Evolutionary conservation across 2,329 filamentous ascomycete species (phyloP).

Genomic region (Fusarium incarnatum): DNA sequence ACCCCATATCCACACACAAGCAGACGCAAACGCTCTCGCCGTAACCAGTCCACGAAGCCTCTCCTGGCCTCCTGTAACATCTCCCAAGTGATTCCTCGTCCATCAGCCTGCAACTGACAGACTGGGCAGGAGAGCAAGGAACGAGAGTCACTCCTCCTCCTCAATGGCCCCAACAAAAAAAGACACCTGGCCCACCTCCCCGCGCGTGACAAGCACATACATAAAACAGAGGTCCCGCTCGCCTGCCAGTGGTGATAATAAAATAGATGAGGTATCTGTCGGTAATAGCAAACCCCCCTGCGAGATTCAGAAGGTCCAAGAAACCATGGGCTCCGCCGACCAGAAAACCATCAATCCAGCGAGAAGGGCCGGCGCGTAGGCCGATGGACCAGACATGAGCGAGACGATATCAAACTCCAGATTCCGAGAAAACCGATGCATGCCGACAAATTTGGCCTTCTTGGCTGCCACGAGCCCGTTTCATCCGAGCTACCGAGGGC

Average conservation of each 20-base stretch:
- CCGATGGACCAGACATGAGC: conserved; percentile 48
- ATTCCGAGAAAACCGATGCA: conserved; percentile 56
- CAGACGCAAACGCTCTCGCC: conserved; percentile 41
- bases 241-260: conserved; percentile 49
- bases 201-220: conserved; percentile 51
- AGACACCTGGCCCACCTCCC: conserved; percentile 50
- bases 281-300: conserved; percentile 36
- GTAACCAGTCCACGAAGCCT: conserved; percentile 38
- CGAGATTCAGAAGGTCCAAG: conserved; percentile 34
- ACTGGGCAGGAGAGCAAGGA: conserved; percentile 38
- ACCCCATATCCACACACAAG: conserved; percentile 45
- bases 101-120: conserved; percentile 48
- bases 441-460: conserved; percentile 49
- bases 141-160: conserved; percentile 44
- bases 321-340: conserved; percentile 35
- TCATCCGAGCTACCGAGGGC: conserved; percentile 51
- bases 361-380: conserved; percentile 43
- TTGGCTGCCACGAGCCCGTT: conserved; percentile 49
- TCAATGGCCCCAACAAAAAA: conserved; percentile 44
- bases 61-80: conserved; percentile 37
- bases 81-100: conserved; percentile 45
- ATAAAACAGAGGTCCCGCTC: conserved; percentile 52
- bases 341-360: conserved; percentile 47
- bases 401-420: conserved; percentile 58
- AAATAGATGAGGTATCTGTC: conserved; percentile 46